Percentiles rank a stretch among this genome's conserved stretches.
Conservation (phyloP, 192 early-diverging fungal genomes). For the Thamnidium elegans region DNA sequence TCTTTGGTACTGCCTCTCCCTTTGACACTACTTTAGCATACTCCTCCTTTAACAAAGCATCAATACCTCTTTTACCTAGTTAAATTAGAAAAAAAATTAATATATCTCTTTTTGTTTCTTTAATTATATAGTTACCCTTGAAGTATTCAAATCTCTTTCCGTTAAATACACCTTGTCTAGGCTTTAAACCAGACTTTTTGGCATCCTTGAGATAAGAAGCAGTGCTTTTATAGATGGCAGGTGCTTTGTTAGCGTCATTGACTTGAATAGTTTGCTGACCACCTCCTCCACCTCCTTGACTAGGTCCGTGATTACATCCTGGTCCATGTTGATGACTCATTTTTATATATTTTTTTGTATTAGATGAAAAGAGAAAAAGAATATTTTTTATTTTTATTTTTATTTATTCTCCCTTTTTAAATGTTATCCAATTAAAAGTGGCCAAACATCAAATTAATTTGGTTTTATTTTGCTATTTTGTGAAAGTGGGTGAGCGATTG, state of each 20-base stretch:
- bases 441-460: slow-evolving; percentile 6
- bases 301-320: slow-evolving; percentile 20
- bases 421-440: slow-evolving; percentile 12
- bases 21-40: slow-evolving; percentile 27
- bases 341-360: not conserved
- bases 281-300: not conserved
- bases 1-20: slow-evolving; percentile 12
- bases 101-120: too few relatives aligned
- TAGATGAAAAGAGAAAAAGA: not conserved
- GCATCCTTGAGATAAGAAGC: slow-evolving; percentile 78
- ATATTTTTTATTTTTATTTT: not conserved
- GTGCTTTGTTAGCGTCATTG: slow-evolving; percentile 31
- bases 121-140: slow-evolving; percentile 57
- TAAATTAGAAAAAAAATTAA: not conserved
- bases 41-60: slow-evolving; percentile 29
- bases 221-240: slow-evolving; percentile 24
- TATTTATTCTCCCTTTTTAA: not conserved
- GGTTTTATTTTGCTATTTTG: slow-evolving; percentile 2
- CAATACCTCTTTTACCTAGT: slow-evolving; percentile 33
- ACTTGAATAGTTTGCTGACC: slow-evolving; percentile 18
- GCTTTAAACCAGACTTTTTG: slow-evolving; percentile 67
- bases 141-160: slow-evolving; percentile 91
- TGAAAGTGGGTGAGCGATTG: slow-evolving; percentile 19
- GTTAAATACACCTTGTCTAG: slow-evolving; percentile 84
- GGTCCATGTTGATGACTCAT: slow-evolving; percentile 31